These are phyloP conservation scores for Baorangia bicolor DNA, from an alignment of 768 basidiomycete species.

Conservation along the genomic window DNA sequence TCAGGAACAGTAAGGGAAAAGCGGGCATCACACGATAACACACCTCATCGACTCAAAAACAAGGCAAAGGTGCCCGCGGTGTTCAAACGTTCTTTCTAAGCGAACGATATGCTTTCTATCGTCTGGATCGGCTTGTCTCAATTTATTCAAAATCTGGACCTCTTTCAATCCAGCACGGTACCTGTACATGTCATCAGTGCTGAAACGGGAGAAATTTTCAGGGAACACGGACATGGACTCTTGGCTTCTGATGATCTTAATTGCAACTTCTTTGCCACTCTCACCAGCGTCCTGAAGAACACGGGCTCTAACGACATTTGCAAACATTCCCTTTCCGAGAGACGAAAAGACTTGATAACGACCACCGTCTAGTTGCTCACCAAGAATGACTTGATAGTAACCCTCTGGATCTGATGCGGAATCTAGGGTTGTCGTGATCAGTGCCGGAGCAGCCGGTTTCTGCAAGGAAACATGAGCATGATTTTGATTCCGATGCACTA, in stretches of 20 bases:
- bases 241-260: slow-evolving; percentile 94
- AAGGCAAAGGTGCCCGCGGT: slow-evolving; percentile 93
- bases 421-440: slow-evolving; percentile 80
- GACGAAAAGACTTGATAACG: slow-evolving; percentile 93
- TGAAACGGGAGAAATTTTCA: background rate
- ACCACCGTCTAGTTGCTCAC: slow-evolving; percentile 89
- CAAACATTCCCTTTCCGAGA: slow-evolving; percentile 99
- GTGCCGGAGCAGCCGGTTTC: slow-evolving; percentile 55
- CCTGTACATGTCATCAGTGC: slow-evolving; percentile 46
- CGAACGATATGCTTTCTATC: slow-evolving; percentile 96
- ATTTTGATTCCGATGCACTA: background rate
- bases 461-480: slow-evolving; percentile 23
- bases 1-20: slow-evolving; percentile 15
- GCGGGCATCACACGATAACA: slow-evolving; percentile 16
- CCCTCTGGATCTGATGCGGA: slow-evolving; percentile 93
- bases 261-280: slow-evolving; percentile 79
- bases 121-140: slow-evolving; percentile 87
- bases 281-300: slow-evolving; percentile 65
- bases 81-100: slow-evolving; percentile 94
- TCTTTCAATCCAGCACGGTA: slow-evolving; percentile 95
- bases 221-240: slow-evolving; percentile 82
- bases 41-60: slow-evolving; percentile 95
- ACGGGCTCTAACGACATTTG: slow-evolving; percentile 90
- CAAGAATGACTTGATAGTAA: slow-evolving; percentile 91
- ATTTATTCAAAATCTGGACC: slow-evolving; percentile 81